phyloP scores from a whole-genome alignment of 805 yeast species.

The Zygosaccharomyces bisporus region DNA sequence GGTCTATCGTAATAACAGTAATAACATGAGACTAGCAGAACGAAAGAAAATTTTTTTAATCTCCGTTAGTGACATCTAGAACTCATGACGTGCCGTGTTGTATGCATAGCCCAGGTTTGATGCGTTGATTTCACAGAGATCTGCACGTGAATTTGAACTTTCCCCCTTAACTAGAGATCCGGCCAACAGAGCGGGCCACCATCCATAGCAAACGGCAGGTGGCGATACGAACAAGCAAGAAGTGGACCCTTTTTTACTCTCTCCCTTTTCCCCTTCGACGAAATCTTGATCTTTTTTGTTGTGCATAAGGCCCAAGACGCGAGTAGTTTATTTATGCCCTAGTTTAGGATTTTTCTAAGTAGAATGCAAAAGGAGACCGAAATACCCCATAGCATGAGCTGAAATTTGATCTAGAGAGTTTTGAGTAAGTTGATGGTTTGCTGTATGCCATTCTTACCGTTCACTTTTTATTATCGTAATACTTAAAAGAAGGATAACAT shows the following conservation, averaged over 20 bases:
- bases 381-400: no score
- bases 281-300: no score
- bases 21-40: neutral
- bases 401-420: no score
- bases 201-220: neutral
- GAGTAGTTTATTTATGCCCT: no score
- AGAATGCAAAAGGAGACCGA: no score
- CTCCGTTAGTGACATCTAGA: constrained; percentile 4
- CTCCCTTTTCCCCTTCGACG: no score
- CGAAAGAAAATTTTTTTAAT: neutral
- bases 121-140: neutral
- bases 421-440: no score
- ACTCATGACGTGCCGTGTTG: neutral
- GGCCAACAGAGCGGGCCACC: neutral
- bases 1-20: neutral
- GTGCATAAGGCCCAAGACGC: no score
- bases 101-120: neutral
- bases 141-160: neutral
- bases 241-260: neutral
- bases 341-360: no score
- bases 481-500: no score
- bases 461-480: no score
- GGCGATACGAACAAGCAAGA: neutral
- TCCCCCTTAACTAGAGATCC: neutral
- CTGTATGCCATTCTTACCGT: no score